Base-by-base conservation (phyloP, 2,329 filamentous ascomycete species). In the Aspergillus arachidicola region DNA sequence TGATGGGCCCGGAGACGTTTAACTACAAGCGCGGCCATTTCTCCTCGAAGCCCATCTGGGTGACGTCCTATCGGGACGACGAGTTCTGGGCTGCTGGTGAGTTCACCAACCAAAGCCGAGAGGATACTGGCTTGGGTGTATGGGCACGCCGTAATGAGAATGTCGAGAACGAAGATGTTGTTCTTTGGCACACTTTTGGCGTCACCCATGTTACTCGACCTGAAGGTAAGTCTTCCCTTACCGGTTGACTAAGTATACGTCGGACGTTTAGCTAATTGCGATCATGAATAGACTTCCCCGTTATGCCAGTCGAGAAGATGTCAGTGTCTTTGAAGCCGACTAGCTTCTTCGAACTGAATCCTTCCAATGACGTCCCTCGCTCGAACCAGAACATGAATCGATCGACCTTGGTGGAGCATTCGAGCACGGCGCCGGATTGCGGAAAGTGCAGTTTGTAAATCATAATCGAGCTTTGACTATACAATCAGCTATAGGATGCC, bases 31-130 rank as follows among this genome's bases (percentile, higher is more conserved):
- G 30, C 5, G 43, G 45, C 26, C 14, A 19, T 12, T 58, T 59
- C 43, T 50, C 57, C 2, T 28, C n/a, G 1, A 48, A 34, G 21
- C 45, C 57, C 19, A 59, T 36, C 19, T 50, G 30, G 21, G 28
- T 59, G 4, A 59, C 45, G 5, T 26, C 41, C 12, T 51, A 59
- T 7, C 16, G 12, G 2, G 21, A 38, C 4, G 14, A 81, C 21
- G 81, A 85, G 64, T 81, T 84, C 26, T 85, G 79, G 64, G 82
- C 84, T 0, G 83, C 76, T 0, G 83, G 84, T 1, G 68, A 77
- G 28, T 84, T 79, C 61, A 85, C 83, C 4, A 68, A 83, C 59
- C 82, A 84, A 67, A 78, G 75, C 36, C 76, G 78, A 28, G 63
- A 66, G 14, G 83, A 84, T 62, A 68, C 75, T 2, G 82, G 59